phyloP scores from a whole-genome alignment of 2,329 filamentous ascomycete genomes.

The Ophiostoma montium region DNA sequence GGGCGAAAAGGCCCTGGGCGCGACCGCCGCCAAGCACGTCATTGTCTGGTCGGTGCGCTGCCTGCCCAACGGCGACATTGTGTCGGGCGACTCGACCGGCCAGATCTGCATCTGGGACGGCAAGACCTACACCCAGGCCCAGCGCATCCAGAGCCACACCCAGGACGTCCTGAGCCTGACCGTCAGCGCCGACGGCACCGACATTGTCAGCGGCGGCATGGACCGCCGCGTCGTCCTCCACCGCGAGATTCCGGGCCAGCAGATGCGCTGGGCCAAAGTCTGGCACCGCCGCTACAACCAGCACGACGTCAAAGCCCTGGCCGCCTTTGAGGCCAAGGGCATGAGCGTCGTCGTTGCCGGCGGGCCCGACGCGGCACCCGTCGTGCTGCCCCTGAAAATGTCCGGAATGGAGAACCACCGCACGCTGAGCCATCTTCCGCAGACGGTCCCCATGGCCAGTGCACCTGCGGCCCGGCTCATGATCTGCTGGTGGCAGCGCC shows the following conservation, averaged over 20 bases:
- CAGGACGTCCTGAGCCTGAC: conserved; percentile 86
- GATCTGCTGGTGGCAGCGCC: conserved; percentile 83
- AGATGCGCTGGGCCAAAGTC: conserved; percentile 65
- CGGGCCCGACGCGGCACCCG: conserved; percentile 74
- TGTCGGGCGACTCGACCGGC: conserved; percentile 89
- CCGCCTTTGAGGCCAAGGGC: conserved; percentile 68
- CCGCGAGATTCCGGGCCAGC: conserved; percentile 40
- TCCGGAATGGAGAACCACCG: conserved; percentile 70
- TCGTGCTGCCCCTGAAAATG: conserved; percentile 66
- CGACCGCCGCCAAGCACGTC: conserved; percentile 58
- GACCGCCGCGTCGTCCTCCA: conserved; percentile 79
- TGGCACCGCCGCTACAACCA: conserved; percentile 76
- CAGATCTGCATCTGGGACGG: conserved; percentile 91
- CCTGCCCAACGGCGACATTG: conserved; percentile 73
- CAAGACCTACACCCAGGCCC: conserved; percentile 76
- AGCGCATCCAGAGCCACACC: conserved; percentile 74
- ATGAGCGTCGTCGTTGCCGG: conserved; percentile 85
- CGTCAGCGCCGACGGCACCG: conserved; percentile 62
- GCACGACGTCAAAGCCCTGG: conserved; percentile 92
- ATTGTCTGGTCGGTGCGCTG: conserved; percentile 91
- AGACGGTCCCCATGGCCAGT: conserved; percentile 58
- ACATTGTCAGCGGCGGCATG: conserved; percentile 81
- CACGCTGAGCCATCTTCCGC: conserved; percentile 69
- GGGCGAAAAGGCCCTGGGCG: conserved; percentile 24
- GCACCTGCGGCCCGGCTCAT: conserved; percentile 61